A percentile compares a stretch with the other conserved stretches of the same genome.
Evolutionary conservation across 352 stramenopile species (phyloP).

Genomic region (Globisporangium splendens): DNA sequence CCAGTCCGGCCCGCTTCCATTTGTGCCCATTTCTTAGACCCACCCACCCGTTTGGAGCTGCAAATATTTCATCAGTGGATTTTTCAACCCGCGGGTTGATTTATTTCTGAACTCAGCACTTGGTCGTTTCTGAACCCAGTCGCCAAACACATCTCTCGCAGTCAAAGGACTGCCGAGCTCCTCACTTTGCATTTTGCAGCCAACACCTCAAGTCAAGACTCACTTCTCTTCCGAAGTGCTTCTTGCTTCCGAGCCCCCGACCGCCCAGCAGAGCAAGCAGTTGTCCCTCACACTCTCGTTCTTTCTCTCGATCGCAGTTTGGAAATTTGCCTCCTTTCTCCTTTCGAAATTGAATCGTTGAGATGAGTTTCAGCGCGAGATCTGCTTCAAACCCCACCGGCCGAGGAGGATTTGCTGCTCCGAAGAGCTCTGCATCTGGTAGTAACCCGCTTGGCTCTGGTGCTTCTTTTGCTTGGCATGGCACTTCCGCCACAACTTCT

Average conservation of each 20-base stretch:
- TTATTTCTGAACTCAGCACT: background rate
- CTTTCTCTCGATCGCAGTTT: background rate
- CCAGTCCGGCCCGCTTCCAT: background rate
- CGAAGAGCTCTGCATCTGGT: background rate
- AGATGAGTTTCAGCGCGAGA: background rate
- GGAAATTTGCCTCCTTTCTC: background rate
- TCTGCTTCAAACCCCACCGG: background rate
- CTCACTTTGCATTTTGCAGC: slow-evolving; percentile 21
- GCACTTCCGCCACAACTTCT: background rate
- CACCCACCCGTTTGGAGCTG: background rate
- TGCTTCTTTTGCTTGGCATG: slow-evolving; percentile 1
- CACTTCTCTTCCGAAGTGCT: too few relatives aligned
- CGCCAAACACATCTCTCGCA: too few relatives aligned
- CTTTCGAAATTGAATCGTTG: background rate
- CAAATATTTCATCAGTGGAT: background rate
- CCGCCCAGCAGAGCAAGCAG: too few relatives aligned
- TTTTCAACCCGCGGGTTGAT: slow-evolving; percentile 3
- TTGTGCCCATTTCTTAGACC: background rate
- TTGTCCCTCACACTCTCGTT: background rate
- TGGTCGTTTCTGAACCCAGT: background rate
- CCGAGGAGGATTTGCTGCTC: too few relatives aligned
- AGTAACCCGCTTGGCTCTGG: background rate
- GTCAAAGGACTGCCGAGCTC: too few relatives aligned
- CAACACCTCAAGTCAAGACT: slow-evolving; percentile 2
- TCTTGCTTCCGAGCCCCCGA: background rate